These are phyloP conservation scores for Paramecium pentaurelia DNA, from an alignment of 73 alveolate genomes.

Conservation along the genomic window DNA sequence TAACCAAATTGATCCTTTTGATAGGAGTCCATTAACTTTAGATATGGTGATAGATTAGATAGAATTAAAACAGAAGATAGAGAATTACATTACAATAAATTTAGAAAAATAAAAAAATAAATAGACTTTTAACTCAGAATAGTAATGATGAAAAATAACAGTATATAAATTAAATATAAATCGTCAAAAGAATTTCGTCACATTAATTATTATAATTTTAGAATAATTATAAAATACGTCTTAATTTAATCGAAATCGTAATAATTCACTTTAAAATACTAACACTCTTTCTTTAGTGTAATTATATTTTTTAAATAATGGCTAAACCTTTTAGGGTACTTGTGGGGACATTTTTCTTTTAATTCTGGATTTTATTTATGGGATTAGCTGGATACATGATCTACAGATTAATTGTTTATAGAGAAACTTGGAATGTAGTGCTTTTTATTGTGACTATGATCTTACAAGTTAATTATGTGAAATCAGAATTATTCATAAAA, in stretches of 20 bases:
- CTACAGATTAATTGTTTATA: not conserved
- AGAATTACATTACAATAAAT: not conserved
- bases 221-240: not conserved
- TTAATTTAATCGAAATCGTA: not conserved
- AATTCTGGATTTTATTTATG: conserved; percentile 8
- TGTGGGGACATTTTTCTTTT: not conserved
- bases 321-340: not conserved
- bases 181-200: not conserved
- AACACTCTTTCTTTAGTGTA: not conserved
- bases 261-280: not conserved
- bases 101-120: not conserved
- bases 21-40: conserved; percentile 12
- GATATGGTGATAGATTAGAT: not conserved
- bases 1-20: conserved; percentile 19
- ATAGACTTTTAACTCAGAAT: not conserved
- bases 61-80: not conserved
- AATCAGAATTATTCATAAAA: not conserved
- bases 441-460: not conserved
- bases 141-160: not conserved
- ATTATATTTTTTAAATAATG: not conserved
- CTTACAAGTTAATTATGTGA: not conserved
- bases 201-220: not conserved
- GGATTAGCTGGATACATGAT: not conserved
- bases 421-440: not conserved
- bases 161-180: not conserved